Percentiles rank a stretch among this genome's conserved stretches.
phyloP scores from a whole-genome alignment of 164 flowering plant species.

The Aristolochia californica region DNA sequence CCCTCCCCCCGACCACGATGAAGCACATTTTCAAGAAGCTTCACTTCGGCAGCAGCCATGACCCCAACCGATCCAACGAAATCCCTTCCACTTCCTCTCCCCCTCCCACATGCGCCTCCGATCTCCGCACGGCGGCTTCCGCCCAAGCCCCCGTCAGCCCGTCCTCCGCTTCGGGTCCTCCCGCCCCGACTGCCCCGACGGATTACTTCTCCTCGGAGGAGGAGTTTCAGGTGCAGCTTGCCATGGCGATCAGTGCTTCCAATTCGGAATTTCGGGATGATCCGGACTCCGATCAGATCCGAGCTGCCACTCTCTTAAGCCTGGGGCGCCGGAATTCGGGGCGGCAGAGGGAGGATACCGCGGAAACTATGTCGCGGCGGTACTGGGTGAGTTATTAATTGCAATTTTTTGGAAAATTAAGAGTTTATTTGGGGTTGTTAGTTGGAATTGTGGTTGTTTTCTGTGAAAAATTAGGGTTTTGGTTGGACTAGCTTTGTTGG shows the following conservation, averaged over 20 bases:
- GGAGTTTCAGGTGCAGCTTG: constrained; percentile 86
- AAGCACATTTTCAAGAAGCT: constrained; percentile 97
- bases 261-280: constrained; percentile 43
- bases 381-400: constrained; percentile 54
- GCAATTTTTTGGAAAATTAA: not conserved
- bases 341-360: constrained; percentile 26
- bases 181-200: constrained; percentile 10
- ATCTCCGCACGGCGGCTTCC: constrained; percentile 21
- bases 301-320: constrained; percentile 61
- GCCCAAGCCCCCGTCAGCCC: constrained; percentile 8
- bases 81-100: constrained; percentile 6
- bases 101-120: constrained; percentile 23
- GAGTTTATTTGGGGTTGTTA: not conserved
- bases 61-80: constrained; percentile 58
- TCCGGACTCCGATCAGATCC: constrained; percentile 75
- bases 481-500: not conserved
- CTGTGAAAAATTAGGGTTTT: not conserved
- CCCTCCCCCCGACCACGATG: constrained; percentile 21
- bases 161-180: constrained; percentile 8
- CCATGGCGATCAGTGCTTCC: constrained; percentile 90
- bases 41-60: constrained; percentile 50
- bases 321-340: constrained; percentile 28
- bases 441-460: not conserved
- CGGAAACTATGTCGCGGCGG: constrained; percentile 41
- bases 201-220: constrained; percentile 77